Evolutionary conservation across 2,329 filamentous ascomycete genomes (phyloP), one percentile per base, ranked within the genome.

Genomic region (Calcarisporium arbuscula): DNA sequence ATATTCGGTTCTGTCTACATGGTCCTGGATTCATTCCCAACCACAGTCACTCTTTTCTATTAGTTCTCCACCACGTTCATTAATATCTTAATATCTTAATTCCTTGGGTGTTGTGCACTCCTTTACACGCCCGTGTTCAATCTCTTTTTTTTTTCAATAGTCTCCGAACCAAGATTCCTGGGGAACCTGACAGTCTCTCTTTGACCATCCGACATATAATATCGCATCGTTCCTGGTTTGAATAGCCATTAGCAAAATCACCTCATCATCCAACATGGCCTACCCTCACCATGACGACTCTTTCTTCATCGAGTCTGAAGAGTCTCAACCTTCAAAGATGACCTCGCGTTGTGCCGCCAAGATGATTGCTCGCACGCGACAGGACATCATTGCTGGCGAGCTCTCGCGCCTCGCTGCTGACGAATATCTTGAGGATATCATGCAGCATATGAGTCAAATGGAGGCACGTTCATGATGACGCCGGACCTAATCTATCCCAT

Each of bases 361-460:
- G 61, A 76, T 86, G 54, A 68, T 92, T 50, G 82, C 85, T 40
- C 80, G 84, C 54, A 80, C 90, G 64, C 80, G 81, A 52, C 90
- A 95, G 62, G 85, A 90, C 55, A 82, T 83, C 47, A 83, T 96
- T 49, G 88, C 83, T 41, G 85, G 88, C 55, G 86, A 96, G 58
- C 76, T 96, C 46, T 95, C 89, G 29, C 79, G 81, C 48, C 68
- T 85, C 48, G 87, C 88, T 32, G 81, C 80, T 41, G 87, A 94
- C 36, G 88, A 95, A 65, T 95, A 96, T 57, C 77, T 94, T 49
- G 87, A 95, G 60, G 90, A 96, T 58, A 83, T 95, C 57, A 79
- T 96, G 66, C 76, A 83, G 55, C 90, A 96, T 65, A 92, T 95
- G 84, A 77, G 87, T 58, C 74, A 85, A 53, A 95, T 98, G 90